phyloP scores from a whole-genome alignment of 306 rosid species.

The Vigna hirtella region DNA sequence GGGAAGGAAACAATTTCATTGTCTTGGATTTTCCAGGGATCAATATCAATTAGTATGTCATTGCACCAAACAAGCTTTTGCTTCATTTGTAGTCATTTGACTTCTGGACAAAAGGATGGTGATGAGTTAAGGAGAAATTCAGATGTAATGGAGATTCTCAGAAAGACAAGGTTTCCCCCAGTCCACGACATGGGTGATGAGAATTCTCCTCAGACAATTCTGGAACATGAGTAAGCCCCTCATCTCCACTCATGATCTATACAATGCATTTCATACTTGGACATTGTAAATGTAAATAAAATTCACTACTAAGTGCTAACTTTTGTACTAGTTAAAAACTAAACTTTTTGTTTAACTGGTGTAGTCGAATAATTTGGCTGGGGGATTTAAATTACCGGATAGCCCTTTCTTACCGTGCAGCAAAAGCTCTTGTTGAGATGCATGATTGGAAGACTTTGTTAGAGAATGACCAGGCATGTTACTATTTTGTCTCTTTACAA shows the following conservation, averaged over 20 bases:
- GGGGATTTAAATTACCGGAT: conserved; percentile 94
- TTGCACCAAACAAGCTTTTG: conserved; percentile 93
- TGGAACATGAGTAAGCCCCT: conserved; percentile 76
- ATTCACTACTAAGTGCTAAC: background rate
- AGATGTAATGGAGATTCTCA: conserved; percentile 86
- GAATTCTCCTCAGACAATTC: conserved; percentile 75
- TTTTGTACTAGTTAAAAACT: background rate
- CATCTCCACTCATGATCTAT: conserved; percentile 13
- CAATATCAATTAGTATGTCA: conserved; percentile 91
- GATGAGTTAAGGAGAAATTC: conserved; percentile 88
- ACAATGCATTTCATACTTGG: conserved; percentile 23
- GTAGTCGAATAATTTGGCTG: conserved; percentile 86
- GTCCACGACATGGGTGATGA: conserved; percentile 65
- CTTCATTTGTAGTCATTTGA: conserved; percentile 92
- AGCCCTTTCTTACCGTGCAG: conserved; percentile 76
- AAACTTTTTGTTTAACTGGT: conserved; percentile 40
- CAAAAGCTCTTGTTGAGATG: conserved; percentile 88
- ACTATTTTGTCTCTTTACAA: conserved; percentile 29
- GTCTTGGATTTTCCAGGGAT: conserved; percentile 74
- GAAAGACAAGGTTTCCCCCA: conserved; percentile 81
- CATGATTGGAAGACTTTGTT: conserved; percentile 79
- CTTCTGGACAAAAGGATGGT: conserved; percentile 94
- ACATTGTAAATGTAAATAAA: conserved; percentile 19
- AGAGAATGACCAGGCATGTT: conserved; percentile 82
- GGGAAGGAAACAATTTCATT: conserved; percentile 42